Evolutionary conservation across 225 moss, liverwort and hornwort species (phyloP).

Genomic region (Pleurozium schreberi): DNA sequence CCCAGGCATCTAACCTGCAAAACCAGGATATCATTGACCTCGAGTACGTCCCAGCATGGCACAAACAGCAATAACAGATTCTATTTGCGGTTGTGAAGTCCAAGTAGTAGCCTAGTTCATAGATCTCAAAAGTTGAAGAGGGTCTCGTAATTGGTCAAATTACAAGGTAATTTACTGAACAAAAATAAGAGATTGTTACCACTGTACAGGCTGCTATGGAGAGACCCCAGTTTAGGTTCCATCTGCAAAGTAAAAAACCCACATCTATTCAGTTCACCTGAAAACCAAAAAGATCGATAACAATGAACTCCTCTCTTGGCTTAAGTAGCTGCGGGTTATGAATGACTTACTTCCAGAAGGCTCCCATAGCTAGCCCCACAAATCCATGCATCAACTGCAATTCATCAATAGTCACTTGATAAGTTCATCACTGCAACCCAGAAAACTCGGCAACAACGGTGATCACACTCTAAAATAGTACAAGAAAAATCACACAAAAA

Average conservation of each 20-base stretch:
- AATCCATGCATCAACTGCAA: constrained; percentile 95
- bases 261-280: neutral
- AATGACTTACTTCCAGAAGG: constrained; percentile 77
- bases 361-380: constrained; percentile 80
- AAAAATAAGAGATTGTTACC: constrained; percentile 23
- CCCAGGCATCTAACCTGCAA: constrained; percentile 78
- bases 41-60: neutral
- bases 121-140: neutral
- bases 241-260: constrained; percentile 36
- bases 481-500: neutral
- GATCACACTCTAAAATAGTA: neutral
- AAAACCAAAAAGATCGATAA: neutral
- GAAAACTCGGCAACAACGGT: neutral
- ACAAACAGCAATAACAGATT: neutral
- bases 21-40: neutral
- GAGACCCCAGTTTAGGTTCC: constrained; percentile 70
- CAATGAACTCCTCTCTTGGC: neutral
- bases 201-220: constrained; percentile 80
- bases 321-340: neutral
- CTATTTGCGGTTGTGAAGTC: neutral
- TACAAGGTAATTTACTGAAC: neutral
- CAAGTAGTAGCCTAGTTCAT: neutral
- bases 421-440: neutral
- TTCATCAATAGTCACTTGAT: neutral
- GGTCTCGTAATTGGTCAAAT: neutral